These are phyloP conservation scores for Botrytis byssoidea DNA, from an alignment of 2,329 filamentous ascomycete species.

Conservation along the genomic window DNA sequence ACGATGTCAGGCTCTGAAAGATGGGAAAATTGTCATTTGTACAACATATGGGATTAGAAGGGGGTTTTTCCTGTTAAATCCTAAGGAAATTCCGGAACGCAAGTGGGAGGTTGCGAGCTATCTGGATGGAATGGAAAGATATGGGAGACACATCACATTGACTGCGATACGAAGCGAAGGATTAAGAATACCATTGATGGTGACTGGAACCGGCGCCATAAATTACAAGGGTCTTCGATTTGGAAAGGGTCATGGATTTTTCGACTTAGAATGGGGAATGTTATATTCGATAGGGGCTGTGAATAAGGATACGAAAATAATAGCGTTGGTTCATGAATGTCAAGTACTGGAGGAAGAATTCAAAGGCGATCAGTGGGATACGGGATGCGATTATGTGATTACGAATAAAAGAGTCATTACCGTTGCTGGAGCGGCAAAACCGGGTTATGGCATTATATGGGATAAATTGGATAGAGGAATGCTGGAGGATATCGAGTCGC, in stretches of 20 bases:
- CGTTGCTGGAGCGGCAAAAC: constrained; percentile 38
- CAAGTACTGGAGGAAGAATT: constrained; percentile 44
- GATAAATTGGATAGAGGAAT: constrained; percentile 40
- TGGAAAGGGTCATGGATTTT: constrained; percentile 44
- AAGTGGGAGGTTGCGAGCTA: constrained; percentile 41
- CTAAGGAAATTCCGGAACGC: constrained; percentile 35
- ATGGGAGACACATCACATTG: constrained; percentile 41
- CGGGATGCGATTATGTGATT: constrained; percentile 44
- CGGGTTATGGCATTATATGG: constrained; percentile 42
- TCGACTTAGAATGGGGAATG: constrained; percentile 47
- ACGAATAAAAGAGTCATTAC: constrained; percentile 40
- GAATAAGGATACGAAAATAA: constrained; percentile 32
- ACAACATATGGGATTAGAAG: constrained; percentile 45
- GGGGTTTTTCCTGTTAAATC: constrained; percentile 45
- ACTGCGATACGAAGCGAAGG: constrained; percentile 37
- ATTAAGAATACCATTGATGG: constrained; percentile 41
- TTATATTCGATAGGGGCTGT: constrained; percentile 41
- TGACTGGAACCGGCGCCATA: constrained; percentile 44
- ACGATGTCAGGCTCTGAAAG: constrained; percentile 41
- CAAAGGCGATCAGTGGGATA: constrained; percentile 41
- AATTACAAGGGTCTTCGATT: constrained; percentile 42
- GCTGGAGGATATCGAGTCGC: constrained; percentile 40
- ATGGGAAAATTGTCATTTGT: constrained; percentile 44
- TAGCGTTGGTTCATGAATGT: constrained; percentile 44
- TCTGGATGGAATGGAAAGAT: constrained; percentile 46